A percentile compares a stretch with the other conserved stretches of the same genome.
Evolutionary conservation across 305 asterid species (phyloP).

Genomic region (Fraxinus albicans): DNA sequence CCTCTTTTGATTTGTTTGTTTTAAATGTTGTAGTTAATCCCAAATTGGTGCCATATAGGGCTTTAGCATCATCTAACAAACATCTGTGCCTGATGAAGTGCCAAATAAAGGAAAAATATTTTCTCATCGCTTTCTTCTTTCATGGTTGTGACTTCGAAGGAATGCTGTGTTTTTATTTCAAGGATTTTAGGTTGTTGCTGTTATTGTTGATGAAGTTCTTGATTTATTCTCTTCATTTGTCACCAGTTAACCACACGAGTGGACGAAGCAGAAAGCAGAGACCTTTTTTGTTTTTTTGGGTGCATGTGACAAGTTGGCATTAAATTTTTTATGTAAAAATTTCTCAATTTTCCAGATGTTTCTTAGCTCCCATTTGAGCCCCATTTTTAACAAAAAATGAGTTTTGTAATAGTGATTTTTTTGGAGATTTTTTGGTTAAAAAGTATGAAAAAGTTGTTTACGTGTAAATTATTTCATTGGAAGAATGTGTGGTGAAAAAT

Average conservation of each 20-base stretch:
- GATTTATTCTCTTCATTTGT: not conserved
- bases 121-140: not conserved
- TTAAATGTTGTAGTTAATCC: not conserved
- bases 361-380: not conserved
- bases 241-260: conserved; percentile 1
- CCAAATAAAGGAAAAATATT: not conserved
- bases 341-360: not conserved
- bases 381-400: no score
- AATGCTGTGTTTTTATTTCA: not conserved
- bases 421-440: no score
- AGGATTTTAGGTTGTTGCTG: not conserved
- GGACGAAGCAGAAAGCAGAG: not conserved
- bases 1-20: not conserved
- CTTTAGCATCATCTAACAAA: not conserved
- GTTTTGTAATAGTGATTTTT: no score
- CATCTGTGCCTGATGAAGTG: not conserved
- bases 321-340: not conserved
- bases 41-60: not conserved
- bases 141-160: not conserved
- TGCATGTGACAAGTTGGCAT: not conserved
- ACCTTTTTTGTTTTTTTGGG: not conserved
- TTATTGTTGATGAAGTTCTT: not conserved
- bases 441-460: no score
- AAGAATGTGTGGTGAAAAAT: no score
- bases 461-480: no score